These are phyloP conservation scores for Jimgerdemannia lactiflua DNA, from an alignment of 192 early-diverging fungal genomes.

Conservation along the genomic window DNA sequence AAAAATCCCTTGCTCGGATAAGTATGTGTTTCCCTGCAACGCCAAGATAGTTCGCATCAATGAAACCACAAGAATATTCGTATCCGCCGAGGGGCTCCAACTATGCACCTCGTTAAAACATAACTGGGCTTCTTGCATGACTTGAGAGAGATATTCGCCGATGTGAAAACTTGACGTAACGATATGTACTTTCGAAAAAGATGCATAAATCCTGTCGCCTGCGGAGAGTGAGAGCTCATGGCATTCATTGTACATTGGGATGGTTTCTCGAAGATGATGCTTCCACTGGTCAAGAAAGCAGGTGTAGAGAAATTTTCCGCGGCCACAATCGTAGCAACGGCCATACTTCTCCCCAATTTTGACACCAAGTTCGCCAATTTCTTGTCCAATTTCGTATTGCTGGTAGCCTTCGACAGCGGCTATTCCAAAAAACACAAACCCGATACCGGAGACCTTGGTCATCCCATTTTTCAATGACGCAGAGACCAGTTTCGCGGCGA, in stretches of 20 bases:
- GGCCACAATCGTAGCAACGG: slow-evolving; percentile 16
- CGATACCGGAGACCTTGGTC: slow-evolving; percentile 15
- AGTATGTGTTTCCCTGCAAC: slow-evolving; percentile 24
- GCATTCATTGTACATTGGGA: slow-evolving; percentile 1
- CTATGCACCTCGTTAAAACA: slow-evolving; percentile 21
- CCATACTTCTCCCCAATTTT: slow-evolving; percentile 11
- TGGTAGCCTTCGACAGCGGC: slow-evolving; percentile 18
- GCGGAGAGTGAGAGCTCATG: slow-evolving; percentile 6
- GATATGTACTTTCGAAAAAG: slow-evolving; percentile 18
- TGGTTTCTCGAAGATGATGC: slow-evolving; percentile 10
- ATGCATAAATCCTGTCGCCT: slow-evolving; percentile 28
- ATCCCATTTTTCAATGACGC: slow-evolving; percentile 18
- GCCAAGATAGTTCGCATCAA: slow-evolving; percentile 23
- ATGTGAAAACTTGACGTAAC: slow-evolving; percentile 7
- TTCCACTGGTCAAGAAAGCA: slow-evolving; percentile 23
- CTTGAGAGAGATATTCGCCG: slow-evolving; percentile 11
- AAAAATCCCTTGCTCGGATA: slow-evolving; percentile 11
- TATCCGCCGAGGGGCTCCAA: slow-evolving; percentile 4
- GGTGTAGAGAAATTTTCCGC: slow-evolving; percentile 13
- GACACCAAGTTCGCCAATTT: slow-evolving; percentile 23
- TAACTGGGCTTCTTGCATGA: slow-evolving; percentile 11
- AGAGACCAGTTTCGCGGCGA: slow-evolving; percentile 15
- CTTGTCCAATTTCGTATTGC: slow-evolving; percentile 14
- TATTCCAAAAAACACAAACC: slow-evolving; percentile 18
- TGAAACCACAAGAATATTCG: slow-evolving; percentile 20